Base-by-base conservation (phyloP, 1,284 basidiomycete genomes). In the Phellopilus nigrolimitatus region DNA sequence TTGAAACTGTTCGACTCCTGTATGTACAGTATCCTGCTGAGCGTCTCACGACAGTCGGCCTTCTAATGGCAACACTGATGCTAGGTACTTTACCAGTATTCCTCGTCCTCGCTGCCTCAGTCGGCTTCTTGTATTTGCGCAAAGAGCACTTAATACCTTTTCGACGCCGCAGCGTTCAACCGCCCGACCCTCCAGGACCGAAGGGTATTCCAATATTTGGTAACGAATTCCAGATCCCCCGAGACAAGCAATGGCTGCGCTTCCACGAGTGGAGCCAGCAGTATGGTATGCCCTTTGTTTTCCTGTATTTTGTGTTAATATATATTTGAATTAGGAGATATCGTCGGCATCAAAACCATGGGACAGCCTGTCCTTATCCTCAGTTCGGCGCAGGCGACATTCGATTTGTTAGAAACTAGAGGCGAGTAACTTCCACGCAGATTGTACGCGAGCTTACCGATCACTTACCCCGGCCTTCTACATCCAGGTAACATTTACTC, bases 401-500 rank as follows among this genome's bases (percentile, higher is more conserved):
- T 60, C 34, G 64, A 66, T 13, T 54, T 67, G 3, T 55, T 68
- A 9, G 64, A 66, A 9, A 62, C 53, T n/a, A 50, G 37, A 51
- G 53, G 53, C 51, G 10, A n/a, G 9, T 17, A 31, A 36, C 17
- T 10, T 33, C 25, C 12, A 21, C 21, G n/a, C 19, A 13, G 31
- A 34, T n/a, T 34, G n/a, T 22, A 17, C 8, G n/a, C 17, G 17
- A 13, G 36, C 22, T 39, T 13, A 12, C 15, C 9, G 6, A 36
- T 49, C 15, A 41, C 12, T 27, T n/a, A 41, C 13, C 28, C 27
- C 38, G 30, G 36, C 15, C 22, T 40, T 28, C 25, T 39, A 40
- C 24, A 27, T 13, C 13, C 40, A 68, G 67, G 66, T 6, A 52
- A 51, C 5, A 69, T 71, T 12, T 74, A 73, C 57, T 71, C 71